Evolutionary conservation across 768 basidiomycete species (phyloP).

Genomic region (Leccinum boreale): DNA sequence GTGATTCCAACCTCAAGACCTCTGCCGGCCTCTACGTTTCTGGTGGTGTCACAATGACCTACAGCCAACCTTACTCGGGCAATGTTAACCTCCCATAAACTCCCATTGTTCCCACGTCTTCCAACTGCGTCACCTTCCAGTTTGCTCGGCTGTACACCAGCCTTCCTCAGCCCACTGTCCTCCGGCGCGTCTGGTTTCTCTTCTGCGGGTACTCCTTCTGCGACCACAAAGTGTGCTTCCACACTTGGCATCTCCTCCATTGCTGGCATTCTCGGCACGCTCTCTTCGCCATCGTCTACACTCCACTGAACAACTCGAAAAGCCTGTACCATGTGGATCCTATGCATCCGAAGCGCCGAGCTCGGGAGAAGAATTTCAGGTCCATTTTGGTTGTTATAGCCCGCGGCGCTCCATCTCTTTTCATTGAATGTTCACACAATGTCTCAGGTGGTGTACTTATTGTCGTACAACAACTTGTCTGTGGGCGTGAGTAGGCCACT

Average conservation of each 20-base stretch:
- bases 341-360: too few species aligned
- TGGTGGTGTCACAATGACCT: constrained; percentile 42
- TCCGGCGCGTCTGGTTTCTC: constrained; percentile 2
- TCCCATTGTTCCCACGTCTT: constrained; percentile 39
- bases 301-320: not conserved
- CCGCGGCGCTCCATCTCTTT: too few species aligned
- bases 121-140: constrained; percentile 40
- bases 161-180: constrained; percentile 12
- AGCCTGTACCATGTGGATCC: too few species aligned
- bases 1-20: constrained; percentile 61
- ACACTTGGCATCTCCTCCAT: constrained; percentile 30
- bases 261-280: constrained; percentile 33
- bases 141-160: constrained; percentile 36
- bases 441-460: too few species aligned
- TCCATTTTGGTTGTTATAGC: too few species aligned
- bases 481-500: too few species aligned
- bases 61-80: constrained; percentile 39
- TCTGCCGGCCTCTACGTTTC: constrained; percentile 52
- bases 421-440: too few species aligned
- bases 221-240: constrained; percentile 22
- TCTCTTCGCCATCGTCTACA: constrained; percentile 31
- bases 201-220: constrained; percentile 10
- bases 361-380: too few species aligned
- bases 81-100: constrained; percentile 39
- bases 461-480: too few species aligned